Percentiles rank a stretch among this genome's conserved stretches.
These are phyloP conservation scores for Debaryomyces coudertii DNA, from an alignment of 1,139 yeast genomes.

Conservation along the genomic window DNA sequence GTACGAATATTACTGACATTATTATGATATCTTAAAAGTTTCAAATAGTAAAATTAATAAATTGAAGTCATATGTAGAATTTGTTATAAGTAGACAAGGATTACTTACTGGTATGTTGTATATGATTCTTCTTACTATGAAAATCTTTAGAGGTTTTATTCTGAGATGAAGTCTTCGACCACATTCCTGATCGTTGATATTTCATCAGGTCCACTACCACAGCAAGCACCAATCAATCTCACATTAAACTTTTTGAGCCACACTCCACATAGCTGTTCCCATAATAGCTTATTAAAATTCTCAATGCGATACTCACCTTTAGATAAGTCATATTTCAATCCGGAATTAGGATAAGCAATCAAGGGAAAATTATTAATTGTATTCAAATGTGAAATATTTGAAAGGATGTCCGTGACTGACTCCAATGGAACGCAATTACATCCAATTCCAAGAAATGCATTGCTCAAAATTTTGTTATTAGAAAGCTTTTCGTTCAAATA, in stretches of 20 bases:
- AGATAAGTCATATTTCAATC: constrained; percentile 28
- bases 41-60: no score
- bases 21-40: no score
- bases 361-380: constrained; percentile 21
- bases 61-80: no score
- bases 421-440: constrained; percentile 43
- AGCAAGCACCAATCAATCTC: constrained; percentile 59
- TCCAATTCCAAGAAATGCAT: constrained; percentile 37
- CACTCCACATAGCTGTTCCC: constrained; percentile 31
- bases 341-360: constrained; percentile 46
- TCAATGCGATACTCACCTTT: constrained; percentile 16
- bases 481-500: constrained; percentile 20
- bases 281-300: constrained; percentile 20
- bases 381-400: constrained; percentile 23
- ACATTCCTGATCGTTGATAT: constrained; percentile 20
- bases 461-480: constrained; percentile 13
- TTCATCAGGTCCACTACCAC: constrained; percentile 55
- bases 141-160: neutral
- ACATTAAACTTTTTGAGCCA: constrained; percentile 37
- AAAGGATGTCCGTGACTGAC: constrained; percentile 17
- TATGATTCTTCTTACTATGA: neutral
- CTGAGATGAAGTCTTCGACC: neutral
- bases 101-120: no score
- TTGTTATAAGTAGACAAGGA: no score
- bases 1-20: no score